phyloP scores from a whole-genome alignment of 352 stramenopile genomes.

The Halophytophthora batemanensis region DNA sequence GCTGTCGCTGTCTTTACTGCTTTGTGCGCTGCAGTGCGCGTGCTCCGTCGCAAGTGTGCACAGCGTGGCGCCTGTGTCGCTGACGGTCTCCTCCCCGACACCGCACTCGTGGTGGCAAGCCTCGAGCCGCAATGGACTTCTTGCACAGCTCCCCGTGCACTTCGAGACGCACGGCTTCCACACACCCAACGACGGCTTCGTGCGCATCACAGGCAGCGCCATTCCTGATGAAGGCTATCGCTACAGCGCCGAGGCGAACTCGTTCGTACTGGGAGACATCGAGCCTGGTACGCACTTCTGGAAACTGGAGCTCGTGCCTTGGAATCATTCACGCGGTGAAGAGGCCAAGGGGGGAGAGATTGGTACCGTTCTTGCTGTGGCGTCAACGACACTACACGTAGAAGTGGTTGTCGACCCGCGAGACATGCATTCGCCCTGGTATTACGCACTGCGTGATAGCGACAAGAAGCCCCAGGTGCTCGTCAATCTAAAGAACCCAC shows the following conservation, averaged over 20 bases:
- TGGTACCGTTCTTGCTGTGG: constrained; percentile 1
- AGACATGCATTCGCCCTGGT: constrained; percentile 18
- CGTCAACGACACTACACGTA: constrained; percentile 29
- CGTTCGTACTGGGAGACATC: constrained; percentile 20
- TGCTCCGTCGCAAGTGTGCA: no score
- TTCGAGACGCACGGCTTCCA: constrained; percentile 28
- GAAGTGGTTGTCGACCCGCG: constrained; percentile 39
- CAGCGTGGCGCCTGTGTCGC: background rate
- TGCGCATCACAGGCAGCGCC: constrained; percentile 35
- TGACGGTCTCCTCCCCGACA: constrained; percentile 30
- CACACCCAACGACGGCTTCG: constrained; percentile 35
- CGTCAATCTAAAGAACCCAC: constrained; percentile 18
- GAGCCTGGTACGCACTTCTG: constrained; percentile 52
- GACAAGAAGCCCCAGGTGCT: constrained; percentile 22
- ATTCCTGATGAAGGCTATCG: constrained; percentile 16
- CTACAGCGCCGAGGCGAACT: constrained; percentile 6
- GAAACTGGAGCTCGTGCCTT: constrained; percentile 28
- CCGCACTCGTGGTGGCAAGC: constrained; percentile 38
- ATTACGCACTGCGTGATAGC: constrained; percentile 5
- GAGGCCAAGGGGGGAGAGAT: background rate
- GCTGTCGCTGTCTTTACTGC: no score
- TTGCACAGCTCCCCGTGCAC: constrained; percentile 20
- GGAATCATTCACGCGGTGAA: background rate
- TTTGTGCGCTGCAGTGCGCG: no score
- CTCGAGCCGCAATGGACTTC: constrained; percentile 5